Evolutionary conservation across 306 rosid genomes (phyloP).

Genomic region (Rosa persica): DNA sequence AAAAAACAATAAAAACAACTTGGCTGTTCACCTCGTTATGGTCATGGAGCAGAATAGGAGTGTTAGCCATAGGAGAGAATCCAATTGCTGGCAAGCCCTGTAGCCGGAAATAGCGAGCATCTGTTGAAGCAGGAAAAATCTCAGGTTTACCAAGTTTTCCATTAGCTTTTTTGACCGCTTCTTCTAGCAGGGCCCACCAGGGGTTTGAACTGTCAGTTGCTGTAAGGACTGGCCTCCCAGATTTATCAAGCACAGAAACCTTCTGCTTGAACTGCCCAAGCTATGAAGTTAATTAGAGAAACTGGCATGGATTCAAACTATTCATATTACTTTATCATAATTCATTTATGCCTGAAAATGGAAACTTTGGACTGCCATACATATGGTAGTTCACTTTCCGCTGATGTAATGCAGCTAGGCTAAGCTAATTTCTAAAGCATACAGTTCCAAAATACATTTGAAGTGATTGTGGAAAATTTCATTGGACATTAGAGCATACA

Average conservation of each 20-base stretch:
- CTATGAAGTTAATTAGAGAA: conserved; percentile 28
- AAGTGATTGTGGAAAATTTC: background rate
- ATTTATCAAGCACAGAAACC: conserved; percentile 36
- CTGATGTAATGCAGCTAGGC: background rate
- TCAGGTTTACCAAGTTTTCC: conserved; percentile 88
- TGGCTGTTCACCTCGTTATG: conserved; percentile 77
- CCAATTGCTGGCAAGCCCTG: conserved; percentile 87
- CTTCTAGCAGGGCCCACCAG: conserved; percentile 84
- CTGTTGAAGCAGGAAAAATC: conserved; percentile 83
- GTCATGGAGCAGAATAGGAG: conserved; percentile 89
- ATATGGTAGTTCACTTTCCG: background rate
- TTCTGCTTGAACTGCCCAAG: conserved; percentile 78
- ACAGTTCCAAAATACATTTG: background rate
- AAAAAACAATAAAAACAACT: background rate
- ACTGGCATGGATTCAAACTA: conserved; percentile 12
- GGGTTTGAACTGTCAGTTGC: conserved; percentile 78
- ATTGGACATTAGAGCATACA: background rate
- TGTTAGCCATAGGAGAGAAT: conserved; percentile 93
- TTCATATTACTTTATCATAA: background rate
- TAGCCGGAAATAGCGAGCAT: conserved; percentile 76
- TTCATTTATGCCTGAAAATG: background rate
- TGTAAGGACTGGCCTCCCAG: conserved; percentile 63
- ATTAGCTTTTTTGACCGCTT: conserved; percentile 66
- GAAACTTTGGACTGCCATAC: background rate
- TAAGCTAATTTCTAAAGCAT: background rate